These are phyloP conservation scores for Globomyces pollinis-pini DNA, from an alignment of 192 early-diverging fungal species.

Conservation along the genomic window DNA sequence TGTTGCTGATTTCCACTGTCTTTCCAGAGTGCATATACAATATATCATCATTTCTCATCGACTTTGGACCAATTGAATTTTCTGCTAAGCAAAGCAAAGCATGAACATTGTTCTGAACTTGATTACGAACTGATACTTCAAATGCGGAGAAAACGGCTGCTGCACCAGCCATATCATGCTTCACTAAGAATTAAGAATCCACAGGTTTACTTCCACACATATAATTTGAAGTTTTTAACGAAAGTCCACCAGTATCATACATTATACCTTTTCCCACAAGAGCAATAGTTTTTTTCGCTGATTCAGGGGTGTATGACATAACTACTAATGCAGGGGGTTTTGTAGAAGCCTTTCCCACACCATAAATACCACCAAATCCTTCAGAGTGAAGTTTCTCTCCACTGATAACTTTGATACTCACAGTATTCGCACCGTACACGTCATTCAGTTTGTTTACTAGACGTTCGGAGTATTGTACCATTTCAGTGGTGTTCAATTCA, in stretches of 20 bases:
- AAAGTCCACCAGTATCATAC: constrained; percentile 45
- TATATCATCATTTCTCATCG: constrained; percentile 36
- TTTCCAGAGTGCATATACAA: constrained; percentile 38
- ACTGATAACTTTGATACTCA: constrained; percentile 33
- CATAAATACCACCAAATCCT: constrained; percentile 41
- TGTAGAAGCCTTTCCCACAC: constrained; percentile 39
- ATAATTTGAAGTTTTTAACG: constrained; percentile 27
- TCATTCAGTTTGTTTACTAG: constrained; percentile 18
- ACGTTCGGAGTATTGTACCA: constrained; percentile 28
- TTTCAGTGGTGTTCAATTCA: constrained; percentile 37
- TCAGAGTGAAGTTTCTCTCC: constrained; percentile 40
- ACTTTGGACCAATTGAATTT: constrained; percentile 32
- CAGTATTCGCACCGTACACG: too few species aligned
- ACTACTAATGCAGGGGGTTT: constrained; percentile 37
- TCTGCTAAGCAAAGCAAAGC: constrained; percentile 46
- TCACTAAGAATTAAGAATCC: too few species aligned
- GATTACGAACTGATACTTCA: constrained; percentile 23
- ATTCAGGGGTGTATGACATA: constrained; percentile 28
- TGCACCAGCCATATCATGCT: constrained; percentile 48
- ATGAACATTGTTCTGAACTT: constrained; percentile 17
- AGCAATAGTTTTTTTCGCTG: constrained; percentile 32
- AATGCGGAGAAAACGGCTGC: constrained; percentile 42
- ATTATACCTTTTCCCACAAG: constrained; percentile 54
- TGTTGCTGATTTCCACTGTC: constrained; percentile 55
- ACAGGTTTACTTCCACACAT: constrained; percentile 29